These are phyloP conservation scores for Spergularia marina DNA, from an alignment of 148 eudicot species.

Conservation along the genomic window DNA sequence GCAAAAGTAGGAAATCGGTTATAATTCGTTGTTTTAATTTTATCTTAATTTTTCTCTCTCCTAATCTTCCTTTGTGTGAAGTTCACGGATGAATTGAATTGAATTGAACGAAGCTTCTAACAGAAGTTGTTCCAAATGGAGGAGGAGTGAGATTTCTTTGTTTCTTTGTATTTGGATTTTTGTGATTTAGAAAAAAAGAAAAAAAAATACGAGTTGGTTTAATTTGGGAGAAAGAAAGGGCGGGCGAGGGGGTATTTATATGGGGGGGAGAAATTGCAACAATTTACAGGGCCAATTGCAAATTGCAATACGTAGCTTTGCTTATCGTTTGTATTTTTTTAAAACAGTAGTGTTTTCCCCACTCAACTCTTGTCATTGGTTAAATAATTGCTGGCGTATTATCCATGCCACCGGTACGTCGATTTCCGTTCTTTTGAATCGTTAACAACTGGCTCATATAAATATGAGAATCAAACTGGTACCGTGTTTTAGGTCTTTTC, in stretches of 20 bases:
- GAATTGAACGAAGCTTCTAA: not conserved
- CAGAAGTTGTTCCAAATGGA: not conserved
- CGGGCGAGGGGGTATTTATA: not conserved
- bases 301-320: not conserved
- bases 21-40: not conserved
- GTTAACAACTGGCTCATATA: too few relatives aligned
- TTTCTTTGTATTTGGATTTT: too few relatives aligned
- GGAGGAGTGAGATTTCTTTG: not conserved
- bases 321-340: not conserved
- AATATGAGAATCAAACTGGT: too few relatives aligned
- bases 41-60: not conserved
- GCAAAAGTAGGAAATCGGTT: not conserved
- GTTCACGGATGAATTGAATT: conserved; percentile 1
- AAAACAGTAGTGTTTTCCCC: too few relatives aligned
- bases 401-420: too few relatives aligned
- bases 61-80: not conserved
- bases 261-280: not conserved
- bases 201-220: too few relatives aligned
- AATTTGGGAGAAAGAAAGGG: not conserved
- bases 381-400: too few relatives aligned
- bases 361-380: too few relatives aligned
- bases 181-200: not conserved
- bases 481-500: too few relatives aligned
- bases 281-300: not conserved
- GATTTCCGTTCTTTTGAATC: too few relatives aligned